A percentile compares a stretch with the other conserved stretches of the same genome.
phyloP scores from a whole-genome alignment of 2,329 filamentous ascomycete species.

The Furcasterigmium sp. region DNA sequence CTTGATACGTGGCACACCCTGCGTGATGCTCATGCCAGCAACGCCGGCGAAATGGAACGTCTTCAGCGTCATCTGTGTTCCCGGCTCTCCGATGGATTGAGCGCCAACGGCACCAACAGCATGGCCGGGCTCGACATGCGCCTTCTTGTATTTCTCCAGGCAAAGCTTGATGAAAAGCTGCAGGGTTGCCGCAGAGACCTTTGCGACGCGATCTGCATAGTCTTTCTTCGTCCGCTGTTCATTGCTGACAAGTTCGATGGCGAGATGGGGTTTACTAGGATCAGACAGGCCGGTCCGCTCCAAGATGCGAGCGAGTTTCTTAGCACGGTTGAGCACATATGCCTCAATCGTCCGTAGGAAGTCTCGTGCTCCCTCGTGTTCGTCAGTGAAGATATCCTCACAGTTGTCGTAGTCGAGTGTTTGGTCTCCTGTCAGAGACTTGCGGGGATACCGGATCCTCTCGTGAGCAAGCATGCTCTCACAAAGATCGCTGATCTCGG shows the following conservation, averaged over 20 bases:
- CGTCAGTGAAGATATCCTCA: constrained; percentile 65
- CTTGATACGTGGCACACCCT: constrained; percentile 99
- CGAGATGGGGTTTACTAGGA: constrained; percentile 3
- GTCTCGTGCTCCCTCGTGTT: constrained; percentile 74
- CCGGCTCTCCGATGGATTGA: constrained; percentile 96
- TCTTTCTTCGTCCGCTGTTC: constrained; percentile 26
- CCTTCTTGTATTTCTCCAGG: constrained; percentile 83
- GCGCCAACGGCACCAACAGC: constrained; percentile 94
- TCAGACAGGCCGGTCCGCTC: constrained; percentile 7
- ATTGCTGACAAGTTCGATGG: constrained; percentile 19
- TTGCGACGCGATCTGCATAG: constrained; percentile 68
- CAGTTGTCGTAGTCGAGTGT: constrained; percentile 64
- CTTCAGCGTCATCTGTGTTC: constrained; percentile 98
- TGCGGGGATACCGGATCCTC: constrained; percentile 57
- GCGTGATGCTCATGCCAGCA: constrained; percentile 97
- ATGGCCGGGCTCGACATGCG: constrained; percentile 89
- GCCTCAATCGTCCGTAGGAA: constrained; percentile 76
- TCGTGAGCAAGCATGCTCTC: constrained; percentile 63
- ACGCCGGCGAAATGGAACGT: constrained; percentile 99
- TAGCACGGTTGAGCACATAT: constrained; percentile 60
- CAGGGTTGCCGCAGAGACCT: constrained; percentile 73
- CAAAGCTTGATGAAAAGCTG: constrained; percentile 74
- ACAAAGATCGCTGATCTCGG: constrained; percentile 67
- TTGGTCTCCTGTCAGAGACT: constrained; percentile 56
- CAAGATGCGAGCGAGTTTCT: constrained; percentile 39